Evolutionary conservation across 768 basidiomycete species (phyloP).

Genomic region (Gyrodon lividus): DNA sequence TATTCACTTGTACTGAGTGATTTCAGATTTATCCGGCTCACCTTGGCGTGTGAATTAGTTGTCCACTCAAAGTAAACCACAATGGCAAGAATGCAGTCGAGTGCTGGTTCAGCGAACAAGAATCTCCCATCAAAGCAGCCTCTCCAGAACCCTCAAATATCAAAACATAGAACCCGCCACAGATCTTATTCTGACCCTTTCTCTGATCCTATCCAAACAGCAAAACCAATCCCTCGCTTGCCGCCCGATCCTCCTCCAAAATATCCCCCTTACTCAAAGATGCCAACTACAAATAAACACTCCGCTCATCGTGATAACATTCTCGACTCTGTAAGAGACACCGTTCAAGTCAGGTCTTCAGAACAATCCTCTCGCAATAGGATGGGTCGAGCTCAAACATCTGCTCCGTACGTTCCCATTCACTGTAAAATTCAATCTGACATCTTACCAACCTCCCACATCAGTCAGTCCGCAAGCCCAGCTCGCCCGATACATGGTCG

Average conservation of each 20-base stretch:
- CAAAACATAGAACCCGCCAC: conserved; percentile 35
- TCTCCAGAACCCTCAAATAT: conserved; percentile 20
- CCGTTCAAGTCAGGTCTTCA: conserved; percentile 53
- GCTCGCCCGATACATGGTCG: conserved; percentile 33
- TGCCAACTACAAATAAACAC: conserved; percentile 30
- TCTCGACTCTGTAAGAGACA: conserved; percentile 66
- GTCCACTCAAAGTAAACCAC: conserved; percentile 5
- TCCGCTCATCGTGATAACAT: conserved; percentile 41
- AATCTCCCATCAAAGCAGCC: conserved; percentile 20
- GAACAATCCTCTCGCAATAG: conserved; percentile 46
- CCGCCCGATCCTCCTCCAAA: conserved; percentile 38
- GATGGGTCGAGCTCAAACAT: conserved; percentile 58
- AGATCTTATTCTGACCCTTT: conserved; percentile 57
- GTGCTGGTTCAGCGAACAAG: conserved; percentile 23
- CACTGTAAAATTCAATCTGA: conserved; percentile 19
- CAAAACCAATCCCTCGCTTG: conserved; percentile 40
- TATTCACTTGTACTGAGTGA: background rate
- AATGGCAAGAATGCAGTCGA: conserved; percentile 20
- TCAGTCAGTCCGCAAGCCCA: conserved; percentile 21
- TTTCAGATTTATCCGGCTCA: background rate
- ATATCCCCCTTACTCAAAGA: conserved; percentile 24
- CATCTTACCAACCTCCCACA: conserved; percentile 8
- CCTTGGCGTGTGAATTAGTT: conserved; percentile 25
- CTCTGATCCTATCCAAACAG: conserved; percentile 36
- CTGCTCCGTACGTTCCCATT: conserved; percentile 28